Conservation (phyloP, 1,284 basidiomycete species). For the Ustilago loliicola region DNA sequence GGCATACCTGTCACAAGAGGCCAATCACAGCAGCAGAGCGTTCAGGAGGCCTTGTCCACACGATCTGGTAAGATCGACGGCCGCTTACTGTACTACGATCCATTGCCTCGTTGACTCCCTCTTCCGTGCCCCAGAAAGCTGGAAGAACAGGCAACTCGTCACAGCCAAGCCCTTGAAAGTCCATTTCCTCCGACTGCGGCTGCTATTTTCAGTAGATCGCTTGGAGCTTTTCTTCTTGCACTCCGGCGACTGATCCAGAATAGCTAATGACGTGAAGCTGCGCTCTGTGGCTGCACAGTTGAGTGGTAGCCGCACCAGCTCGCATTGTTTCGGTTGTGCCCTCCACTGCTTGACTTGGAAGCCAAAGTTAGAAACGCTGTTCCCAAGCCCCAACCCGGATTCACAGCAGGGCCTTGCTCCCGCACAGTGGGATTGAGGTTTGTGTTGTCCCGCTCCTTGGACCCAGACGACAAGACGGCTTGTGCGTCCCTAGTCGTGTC, state of each 20-base stretch:
- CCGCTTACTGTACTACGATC: background rate
- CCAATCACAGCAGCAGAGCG: constrained; percentile 16
- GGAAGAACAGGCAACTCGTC: constrained; percentile 7
- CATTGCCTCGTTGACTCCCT: background rate
- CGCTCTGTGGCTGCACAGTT: constrained; percentile 28
- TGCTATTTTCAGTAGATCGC: constrained; percentile 31
- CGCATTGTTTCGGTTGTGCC: constrained; percentile 1
- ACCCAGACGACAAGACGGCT: background rate
- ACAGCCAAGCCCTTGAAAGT: background rate
- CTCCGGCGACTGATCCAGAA: background rate
- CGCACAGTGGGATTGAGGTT: background rate
- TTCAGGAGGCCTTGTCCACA: constrained; percentile 14
- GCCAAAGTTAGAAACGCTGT: constrained; percentile 25
- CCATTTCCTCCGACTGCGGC: background rate
- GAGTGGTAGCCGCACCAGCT: constrained; percentile 20
- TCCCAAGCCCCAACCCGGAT: background rate
- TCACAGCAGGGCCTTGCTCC: background rate
- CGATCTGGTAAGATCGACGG: constrained; percentile 32
- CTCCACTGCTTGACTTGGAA: background rate
- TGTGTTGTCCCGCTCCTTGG: background rate
- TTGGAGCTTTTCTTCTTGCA: background rate
- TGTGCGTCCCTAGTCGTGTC: constrained; percentile 4
- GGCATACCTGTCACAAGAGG: background rate
- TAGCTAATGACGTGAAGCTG: constrained; percentile 44
- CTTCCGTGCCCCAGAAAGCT: background rate